These are phyloP conservation scores for Mycena epipterygia DNA, from an alignment of 768 basidiomycete species.

Conservation along the genomic window DNA sequence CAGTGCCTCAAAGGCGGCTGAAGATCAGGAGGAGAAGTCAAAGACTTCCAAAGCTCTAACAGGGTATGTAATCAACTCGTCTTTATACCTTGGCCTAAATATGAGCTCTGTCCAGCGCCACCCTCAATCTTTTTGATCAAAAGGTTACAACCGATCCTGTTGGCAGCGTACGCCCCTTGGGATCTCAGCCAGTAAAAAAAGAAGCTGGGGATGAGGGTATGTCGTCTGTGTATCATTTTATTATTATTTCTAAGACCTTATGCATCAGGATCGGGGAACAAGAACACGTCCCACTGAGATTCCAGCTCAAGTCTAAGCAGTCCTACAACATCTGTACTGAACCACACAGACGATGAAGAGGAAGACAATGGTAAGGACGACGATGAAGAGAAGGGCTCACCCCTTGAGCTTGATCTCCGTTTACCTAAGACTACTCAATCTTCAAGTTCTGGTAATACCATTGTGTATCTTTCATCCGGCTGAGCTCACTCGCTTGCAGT, in stretches of 20 bases:
- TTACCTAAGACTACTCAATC: not conserved
- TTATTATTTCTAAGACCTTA: not conserved
- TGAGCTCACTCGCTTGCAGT: too few species aligned
- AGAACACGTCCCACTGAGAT: not conserved
- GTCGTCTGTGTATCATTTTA: not conserved
- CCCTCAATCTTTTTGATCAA: not conserved
- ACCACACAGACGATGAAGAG: not conserved
- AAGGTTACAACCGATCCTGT: not conserved
- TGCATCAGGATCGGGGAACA: not conserved
- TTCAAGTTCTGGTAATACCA: not conserved
- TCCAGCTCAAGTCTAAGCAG: too few species aligned
- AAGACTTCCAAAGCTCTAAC: not conserved
- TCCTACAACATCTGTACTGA: not conserved
- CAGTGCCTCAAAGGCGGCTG: not conserved
- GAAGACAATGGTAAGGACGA: not conserved
- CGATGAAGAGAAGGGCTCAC: not conserved
- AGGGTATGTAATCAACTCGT: not conserved
- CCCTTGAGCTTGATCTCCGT: too few species aligned
- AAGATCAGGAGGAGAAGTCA: not conserved
- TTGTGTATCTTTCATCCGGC: not conserved
- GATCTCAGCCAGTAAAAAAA: not conserved
- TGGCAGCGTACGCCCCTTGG: not conserved
- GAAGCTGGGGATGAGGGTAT: not conserved
- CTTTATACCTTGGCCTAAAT: not conserved
- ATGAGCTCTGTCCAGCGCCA: not conserved